These are phyloP conservation scores for Sporobolomyces pararoseus DNA, from an alignment of 768 basidiomycete species.

Conservation along the genomic window DNA sequence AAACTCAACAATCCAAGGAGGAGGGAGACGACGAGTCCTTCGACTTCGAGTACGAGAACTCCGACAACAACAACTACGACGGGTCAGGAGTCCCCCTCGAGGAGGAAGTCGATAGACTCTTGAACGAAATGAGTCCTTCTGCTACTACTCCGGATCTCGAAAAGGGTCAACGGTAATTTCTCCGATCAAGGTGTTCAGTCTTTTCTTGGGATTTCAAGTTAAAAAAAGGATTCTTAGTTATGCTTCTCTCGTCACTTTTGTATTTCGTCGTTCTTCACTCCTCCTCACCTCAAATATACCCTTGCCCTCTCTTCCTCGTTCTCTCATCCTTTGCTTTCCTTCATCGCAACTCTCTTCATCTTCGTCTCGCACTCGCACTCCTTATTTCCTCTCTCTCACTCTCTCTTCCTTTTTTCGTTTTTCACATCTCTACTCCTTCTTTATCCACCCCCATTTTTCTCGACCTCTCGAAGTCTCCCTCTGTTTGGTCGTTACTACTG, in stretches of 20 bases:
- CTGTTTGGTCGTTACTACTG: too few species aligned
- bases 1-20: too few species aligned
- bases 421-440: constrained; percentile 6
- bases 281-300: not conserved
- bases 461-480: not conserved
- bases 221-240: too few species aligned
- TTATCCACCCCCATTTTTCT: not conserved
- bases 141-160: constrained; percentile 1
- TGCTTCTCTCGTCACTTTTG: not conserved
- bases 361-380: not conserved
- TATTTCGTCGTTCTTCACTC: not conserved
- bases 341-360: not conserved
- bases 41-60: not conserved
- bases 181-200: too few species aligned
- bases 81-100: constrained; percentile 23
- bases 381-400: not conserved
- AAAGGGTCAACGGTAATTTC: not conserved
- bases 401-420: constrained; percentile 6
- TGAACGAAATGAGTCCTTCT: constrained; percentile 37
- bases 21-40: not conserved
- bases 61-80: not conserved
- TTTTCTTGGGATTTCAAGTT: too few species aligned
- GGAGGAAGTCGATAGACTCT: constrained; percentile 37
- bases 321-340: not conserved
- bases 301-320: not conserved